These are phyloP conservation scores for Umbelopsis sp. DNA, from an alignment of 371 early-diverging fungal genomes.

Conservation along the genomic window DNA sequence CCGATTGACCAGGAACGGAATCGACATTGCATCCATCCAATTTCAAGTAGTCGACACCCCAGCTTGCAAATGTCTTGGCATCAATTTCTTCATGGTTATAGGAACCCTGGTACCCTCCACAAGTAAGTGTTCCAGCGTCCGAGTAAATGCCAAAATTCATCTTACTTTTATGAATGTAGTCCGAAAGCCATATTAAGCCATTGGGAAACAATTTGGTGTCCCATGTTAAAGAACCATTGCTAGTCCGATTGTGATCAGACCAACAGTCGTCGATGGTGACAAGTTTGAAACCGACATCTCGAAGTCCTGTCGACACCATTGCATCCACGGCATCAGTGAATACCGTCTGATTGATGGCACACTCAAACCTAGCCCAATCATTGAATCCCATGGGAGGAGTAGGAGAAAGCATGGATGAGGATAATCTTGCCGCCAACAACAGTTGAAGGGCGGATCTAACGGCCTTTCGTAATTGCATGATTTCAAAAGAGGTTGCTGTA, in stretches of 20 bases:
- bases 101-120: constrained; percentile 52
- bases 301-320: constrained; percentile 33
- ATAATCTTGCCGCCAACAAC: background rate
- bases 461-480: background rate
- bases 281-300: constrained; percentile 33
- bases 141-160: constrained; percentile 54
- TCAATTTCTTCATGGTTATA: constrained; percentile 35
- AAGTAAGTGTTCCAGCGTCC: constrained; percentile 51
- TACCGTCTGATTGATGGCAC: constrained; percentile 34
- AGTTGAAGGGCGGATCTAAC: background rate
- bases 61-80: constrained; percentile 32
- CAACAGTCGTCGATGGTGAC: constrained; percentile 44
- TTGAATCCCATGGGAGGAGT: constrained; percentile 46
- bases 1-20: constrained; percentile 27
- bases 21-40: constrained; percentile 38
- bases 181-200: constrained; percentile 34
- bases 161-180: constrained; percentile 32
- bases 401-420: constrained; percentile 34
- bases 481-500: background rate
- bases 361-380: constrained; percentile 42
- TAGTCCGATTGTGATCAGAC: constrained; percentile 33
- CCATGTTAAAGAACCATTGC: constrained; percentile 22
- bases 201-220: constrained; percentile 37
- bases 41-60: constrained; percentile 40
- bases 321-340: constrained; percentile 38